Base-by-base conservation (phyloP, 768 basidiomycete genomes). In the Mycena floridula region DNA sequence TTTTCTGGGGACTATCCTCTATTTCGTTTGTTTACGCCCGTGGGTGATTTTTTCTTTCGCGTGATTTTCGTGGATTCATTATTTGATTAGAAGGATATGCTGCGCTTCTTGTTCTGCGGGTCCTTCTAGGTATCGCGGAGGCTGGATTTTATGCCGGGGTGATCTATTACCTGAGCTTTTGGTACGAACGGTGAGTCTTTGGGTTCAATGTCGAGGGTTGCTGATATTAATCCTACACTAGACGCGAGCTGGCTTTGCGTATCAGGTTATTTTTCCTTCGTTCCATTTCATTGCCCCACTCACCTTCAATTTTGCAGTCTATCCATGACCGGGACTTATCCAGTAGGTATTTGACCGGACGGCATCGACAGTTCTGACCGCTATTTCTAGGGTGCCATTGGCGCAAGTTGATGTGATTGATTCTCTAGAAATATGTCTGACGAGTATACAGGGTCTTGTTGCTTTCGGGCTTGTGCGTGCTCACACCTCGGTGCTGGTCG, bases 81-180 rank as follows among this genome's bases (percentile, higher is more conserved):
- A n/a, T n/a, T n/a, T n/a, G n/a, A n/a, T n/a, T n/a, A n/a, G 78
- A 76, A 49, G 75, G 77, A 9, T n/a, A n/a, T n/a, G n/a, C n/a
- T n/a, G n/a, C n/a, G n/a, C n/a, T n/a, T n/a, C n/a, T n/a, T n/a
- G n/a, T n/a, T n/a, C n/a, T n/a, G n/a, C n/a, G n/a, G n/a, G 72
- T 80, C 2, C 56, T 79, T 4, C 60, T 79, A 52, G 77, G 77
- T 6, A 77, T 79, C n/a, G 77, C 77, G 9, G 77, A 79, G 52
- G 76, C 76, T 1, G 77, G 77, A 1, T 79, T 72, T 46, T 79
- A 79, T 46, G 76, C 76, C 1, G 77, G 77, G 6, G 74, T 78
- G 72, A 77, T 79, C 5, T 79, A 79, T 48, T 79, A 79, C 50
- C 57, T 78, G 22, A 77, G 76, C 0, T 79, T 79, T 56, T 79